Percentiles rank a stretch among this genome's conserved stretches.
Conservation (phyloP, 2,329 filamentous ascomycete genomes). For the Verticillium alfalfae region DNA sequence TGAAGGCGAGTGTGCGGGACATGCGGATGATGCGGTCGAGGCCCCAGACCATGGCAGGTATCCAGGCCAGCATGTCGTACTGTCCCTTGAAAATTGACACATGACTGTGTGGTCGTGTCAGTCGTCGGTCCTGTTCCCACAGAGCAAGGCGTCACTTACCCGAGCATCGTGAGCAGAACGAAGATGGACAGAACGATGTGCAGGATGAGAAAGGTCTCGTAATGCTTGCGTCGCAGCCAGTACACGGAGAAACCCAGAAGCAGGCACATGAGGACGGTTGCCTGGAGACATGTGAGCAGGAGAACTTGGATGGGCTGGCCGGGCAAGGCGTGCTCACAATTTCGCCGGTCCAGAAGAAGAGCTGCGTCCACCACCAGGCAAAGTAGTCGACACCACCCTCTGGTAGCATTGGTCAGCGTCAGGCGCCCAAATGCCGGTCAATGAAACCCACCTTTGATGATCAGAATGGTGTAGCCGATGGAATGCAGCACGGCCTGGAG, state of each 20-base stretch:
- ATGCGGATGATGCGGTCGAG: conserved; percentile 41
- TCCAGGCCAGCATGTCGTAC: conserved; percentile 45
- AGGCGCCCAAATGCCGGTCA: neutral
- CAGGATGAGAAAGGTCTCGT: conserved; percentile 42
- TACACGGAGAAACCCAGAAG: conserved; percentile 42
- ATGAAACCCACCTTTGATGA: conserved; percentile 24
- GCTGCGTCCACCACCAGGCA: conserved; percentile 28
- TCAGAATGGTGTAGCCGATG: conserved; percentile 47
- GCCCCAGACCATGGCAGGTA: conserved; percentile 42
- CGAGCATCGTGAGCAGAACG: conserved; percentile 43
- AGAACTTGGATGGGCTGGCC: neutral
- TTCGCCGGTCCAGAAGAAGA: conserved; percentile 44
- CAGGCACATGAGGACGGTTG: conserved; percentile 38
- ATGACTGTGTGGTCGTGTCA: conserved; percentile 25
- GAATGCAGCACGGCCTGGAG: conserved; percentile 59
- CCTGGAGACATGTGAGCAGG: conserved; percentile 16
- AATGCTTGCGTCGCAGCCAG: conserved; percentile 45
- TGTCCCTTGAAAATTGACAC: conserved; percentile 45
- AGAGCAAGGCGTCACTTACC: conserved; percentile 29
- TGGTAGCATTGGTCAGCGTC: conserved; percentile 5
- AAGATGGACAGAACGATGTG: conserved; percentile 48
- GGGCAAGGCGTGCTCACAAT: neutral
- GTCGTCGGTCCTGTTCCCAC: neutral
- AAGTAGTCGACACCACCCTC: conserved; percentile 32
- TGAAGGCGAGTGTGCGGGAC: conserved; percentile 33